Evolutionary conservation across 2,329 filamentous ascomycete species (phyloP).

Genomic region (Orbilia quercus): DNA sequence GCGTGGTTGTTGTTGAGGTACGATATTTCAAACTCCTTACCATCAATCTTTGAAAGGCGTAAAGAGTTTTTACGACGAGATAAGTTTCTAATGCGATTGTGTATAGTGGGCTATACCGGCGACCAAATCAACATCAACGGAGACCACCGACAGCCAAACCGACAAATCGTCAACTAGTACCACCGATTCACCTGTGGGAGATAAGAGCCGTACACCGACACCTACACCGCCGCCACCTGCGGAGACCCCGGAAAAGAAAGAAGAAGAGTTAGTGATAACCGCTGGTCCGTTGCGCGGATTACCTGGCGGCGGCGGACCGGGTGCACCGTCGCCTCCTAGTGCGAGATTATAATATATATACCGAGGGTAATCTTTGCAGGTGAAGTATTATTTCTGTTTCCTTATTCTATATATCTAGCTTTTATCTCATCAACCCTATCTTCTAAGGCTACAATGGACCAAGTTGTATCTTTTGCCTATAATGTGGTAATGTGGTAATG

Average conservation of each 20-base stretch:
- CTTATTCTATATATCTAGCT: too few species aligned
- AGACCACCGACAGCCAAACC: not conserved
- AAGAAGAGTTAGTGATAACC: slow-evolving; percentile 3
- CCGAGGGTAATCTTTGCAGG: too few species aligned
- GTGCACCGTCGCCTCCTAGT: slow-evolving; percentile 33
- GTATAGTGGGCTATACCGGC: slow-evolving; percentile 37
- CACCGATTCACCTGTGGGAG: slow-evolving; percentile 4
- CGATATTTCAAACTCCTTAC: slow-evolving; percentile 33
- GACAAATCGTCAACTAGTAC: slow-evolving; percentile 15
- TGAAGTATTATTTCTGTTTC: too few species aligned
- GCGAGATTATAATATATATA: slow-evolving; percentile 20
- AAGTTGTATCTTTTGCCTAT: too few species aligned
- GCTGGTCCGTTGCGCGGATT: slow-evolving; percentile 31
- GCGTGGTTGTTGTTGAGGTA: slow-evolving; percentile 79
- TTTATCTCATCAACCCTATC: too few species aligned
- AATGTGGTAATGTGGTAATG: too few species aligned
- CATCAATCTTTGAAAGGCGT: not conserved
- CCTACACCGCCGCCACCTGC: slow-evolving; percentile 15
- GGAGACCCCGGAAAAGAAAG: slow-evolving; percentile 27
- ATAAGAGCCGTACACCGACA: slow-evolving; percentile 25
- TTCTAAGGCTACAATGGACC: too few species aligned
- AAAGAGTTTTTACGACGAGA: not conserved
- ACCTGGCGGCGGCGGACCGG: slow-evolving; percentile 49
- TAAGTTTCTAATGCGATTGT: not conserved
- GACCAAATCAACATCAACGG: slow-evolving; percentile 16